phyloP scores from a whole-genome alignment of 192 early-diverging fungal genomes.

The Gigaspora rosea region DNA sequence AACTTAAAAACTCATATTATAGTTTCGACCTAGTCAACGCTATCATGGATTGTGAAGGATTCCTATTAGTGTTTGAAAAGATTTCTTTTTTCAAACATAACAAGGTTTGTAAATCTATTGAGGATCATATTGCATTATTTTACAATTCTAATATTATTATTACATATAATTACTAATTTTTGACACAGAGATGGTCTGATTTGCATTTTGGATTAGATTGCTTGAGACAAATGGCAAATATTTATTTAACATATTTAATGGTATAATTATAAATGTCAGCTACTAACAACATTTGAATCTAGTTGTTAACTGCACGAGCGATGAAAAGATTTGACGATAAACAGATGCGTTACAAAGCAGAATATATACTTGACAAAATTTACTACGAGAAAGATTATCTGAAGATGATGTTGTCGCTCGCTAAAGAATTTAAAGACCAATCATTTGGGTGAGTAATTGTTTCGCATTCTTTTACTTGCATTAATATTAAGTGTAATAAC shows the following conservation, averaged over 20 bases:
- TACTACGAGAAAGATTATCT: neutral
- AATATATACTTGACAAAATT: neutral
- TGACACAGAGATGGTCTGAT: neutral
- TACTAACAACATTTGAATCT: neutral
- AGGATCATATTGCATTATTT: neutral
- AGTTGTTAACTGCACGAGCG: neutral
- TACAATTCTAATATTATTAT: neutral
- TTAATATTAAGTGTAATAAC: neutral
- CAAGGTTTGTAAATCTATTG: neutral
- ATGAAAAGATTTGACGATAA: neutral
- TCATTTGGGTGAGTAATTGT: neutral
- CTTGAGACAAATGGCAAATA: neutral
- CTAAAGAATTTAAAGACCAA: neutral
- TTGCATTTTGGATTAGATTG: neutral
- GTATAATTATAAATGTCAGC: no score
- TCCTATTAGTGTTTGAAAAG: neutral
- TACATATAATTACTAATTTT: neutral
- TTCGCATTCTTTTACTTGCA: neutral
- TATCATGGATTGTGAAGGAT: neutral
- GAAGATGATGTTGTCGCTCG: neutral
- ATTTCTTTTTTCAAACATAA: neutral
- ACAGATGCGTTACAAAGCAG: neutral
- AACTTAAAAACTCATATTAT: neutral
- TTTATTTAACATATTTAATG: no score
- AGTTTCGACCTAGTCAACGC: neutral